These are phyloP conservation scores for Coemansia sp. DNA, from an alignment of 192 early-diverging fungal genomes.

Conservation along the genomic window DNA sequence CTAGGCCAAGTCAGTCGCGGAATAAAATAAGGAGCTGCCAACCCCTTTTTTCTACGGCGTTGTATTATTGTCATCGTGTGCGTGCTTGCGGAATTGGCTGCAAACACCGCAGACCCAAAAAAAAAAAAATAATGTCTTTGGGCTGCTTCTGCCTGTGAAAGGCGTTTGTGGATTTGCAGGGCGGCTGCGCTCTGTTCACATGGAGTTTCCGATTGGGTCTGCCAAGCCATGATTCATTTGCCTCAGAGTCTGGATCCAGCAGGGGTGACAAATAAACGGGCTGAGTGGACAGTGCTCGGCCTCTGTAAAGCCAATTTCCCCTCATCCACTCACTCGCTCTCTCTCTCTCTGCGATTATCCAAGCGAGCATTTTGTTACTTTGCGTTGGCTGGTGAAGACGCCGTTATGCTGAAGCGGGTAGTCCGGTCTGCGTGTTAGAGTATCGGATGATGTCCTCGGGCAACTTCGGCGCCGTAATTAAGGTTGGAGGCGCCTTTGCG, in stretches of 20 bases:
- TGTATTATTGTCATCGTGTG: background rate
- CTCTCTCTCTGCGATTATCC: too few relatives aligned
- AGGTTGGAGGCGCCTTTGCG: too few relatives aligned
- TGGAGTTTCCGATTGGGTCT: conserved; percentile 1
- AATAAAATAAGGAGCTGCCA: too few relatives aligned
- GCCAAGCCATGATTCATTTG: background rate
- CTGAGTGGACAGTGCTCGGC: background rate
- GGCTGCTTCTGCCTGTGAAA: too few relatives aligned
- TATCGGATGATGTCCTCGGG: too few relatives aligned
- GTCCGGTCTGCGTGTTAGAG: too few relatives aligned
- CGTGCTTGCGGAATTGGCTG: background rate
- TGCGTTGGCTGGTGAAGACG: too few relatives aligned
- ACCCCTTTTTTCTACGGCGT: background rate
- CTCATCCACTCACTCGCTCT: too few relatives aligned
- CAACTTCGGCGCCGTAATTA: background rate
- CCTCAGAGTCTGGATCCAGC: background rate
- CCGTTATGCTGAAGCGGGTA: too few relatives aligned
- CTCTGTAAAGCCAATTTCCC: too few relatives aligned
- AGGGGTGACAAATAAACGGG: conserved; percentile 2
- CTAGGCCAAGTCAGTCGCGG: too few relatives aligned
- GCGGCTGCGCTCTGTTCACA: conserved; percentile 2
- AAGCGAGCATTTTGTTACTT: too few relatives aligned
- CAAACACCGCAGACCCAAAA: background rate
- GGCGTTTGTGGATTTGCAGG: conserved; percentile 2
- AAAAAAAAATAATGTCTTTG: background rate